These are phyloP conservation scores for Colletotrichum plurivorum DNA, from an alignment of 2,329 filamentous ascomycete genomes.

Conservation along the genomic window DNA sequence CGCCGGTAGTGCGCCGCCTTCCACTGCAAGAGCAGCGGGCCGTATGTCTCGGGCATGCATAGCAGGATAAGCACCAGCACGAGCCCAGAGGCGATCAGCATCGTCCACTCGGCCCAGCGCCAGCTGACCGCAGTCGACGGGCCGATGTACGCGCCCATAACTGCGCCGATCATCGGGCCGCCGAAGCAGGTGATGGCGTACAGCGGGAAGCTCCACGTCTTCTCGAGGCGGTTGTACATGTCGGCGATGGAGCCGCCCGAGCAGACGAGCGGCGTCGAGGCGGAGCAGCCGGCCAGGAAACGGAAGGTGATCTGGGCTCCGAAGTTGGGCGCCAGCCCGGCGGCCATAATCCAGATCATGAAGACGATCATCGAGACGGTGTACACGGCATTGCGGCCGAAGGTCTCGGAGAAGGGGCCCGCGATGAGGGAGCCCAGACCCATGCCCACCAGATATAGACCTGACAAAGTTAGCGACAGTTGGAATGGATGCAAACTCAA, in stretches of 20 bases:
- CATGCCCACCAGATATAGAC: slow-evolving; percentile 53
- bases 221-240: slow-evolving; percentile 52
- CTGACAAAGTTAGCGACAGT: slow-evolving; percentile 10
- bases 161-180: slow-evolving; percentile 57
- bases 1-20: slow-evolving; percentile 72
- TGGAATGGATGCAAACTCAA: no score
- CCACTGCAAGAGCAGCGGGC: slow-evolving; percentile 66
- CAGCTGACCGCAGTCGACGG: slow-evolving; percentile 67
- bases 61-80: slow-evolving; percentile 69
- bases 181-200: slow-evolving; percentile 61
- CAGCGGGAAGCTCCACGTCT: slow-evolving; percentile 56
- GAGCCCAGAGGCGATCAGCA: slow-evolving; percentile 73
- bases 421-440: slow-evolving; percentile 52
- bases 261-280: slow-evolving; percentile 59
- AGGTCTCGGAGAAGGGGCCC: slow-evolving; percentile 56
- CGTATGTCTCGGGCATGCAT: slow-evolving; percentile 78
- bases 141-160: slow-evolving; percentile 75
- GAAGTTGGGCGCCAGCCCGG: slow-evolving; percentile 59
- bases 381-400: slow-evolving; percentile 58
- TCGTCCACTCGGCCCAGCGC: slow-evolving; percentile 76
- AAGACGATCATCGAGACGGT: slow-evolving; percentile 55
- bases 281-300: slow-evolving; percentile 62
- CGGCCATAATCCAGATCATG: slow-evolving; percentile 61
- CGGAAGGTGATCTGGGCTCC: slow-evolving; percentile 60
- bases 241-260: slow-evolving; percentile 60